A percentile compares a stretch with the other conserved stretches of the same genome.
Conservation (phyloP, 169 alveolate genomes). For the Plasmodium blacklocki region DNA sequence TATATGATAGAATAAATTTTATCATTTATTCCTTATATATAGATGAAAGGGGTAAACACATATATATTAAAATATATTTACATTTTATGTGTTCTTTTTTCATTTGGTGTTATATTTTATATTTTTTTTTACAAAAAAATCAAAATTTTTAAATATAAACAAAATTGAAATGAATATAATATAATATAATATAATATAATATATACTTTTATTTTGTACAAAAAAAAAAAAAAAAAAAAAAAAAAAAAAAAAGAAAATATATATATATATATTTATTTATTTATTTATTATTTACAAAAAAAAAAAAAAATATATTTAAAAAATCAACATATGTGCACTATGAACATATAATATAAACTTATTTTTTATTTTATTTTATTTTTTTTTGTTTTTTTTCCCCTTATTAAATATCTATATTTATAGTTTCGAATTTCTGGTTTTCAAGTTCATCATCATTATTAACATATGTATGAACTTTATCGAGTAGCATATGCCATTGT, state of each 20-base stretch:
- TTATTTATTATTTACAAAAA: neutral
- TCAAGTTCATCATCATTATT: conserved; percentile 8
- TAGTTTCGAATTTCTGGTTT: conserved; percentile 48
- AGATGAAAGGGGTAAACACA: neutral
- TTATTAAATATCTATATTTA: conserved; percentile 30
- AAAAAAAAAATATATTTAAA: too few species aligned
- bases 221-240: too few species aligned
- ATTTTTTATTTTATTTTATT: neutral
- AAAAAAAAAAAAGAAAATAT: too few species aligned
- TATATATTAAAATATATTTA: neutral
- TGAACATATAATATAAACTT: too few species aligned
- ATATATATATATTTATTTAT: neutral
- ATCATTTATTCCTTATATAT: neutral
- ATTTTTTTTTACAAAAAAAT: neutral
- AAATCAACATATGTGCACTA: too few species aligned
- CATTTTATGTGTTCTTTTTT: neutral
- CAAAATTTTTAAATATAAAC: too few species aligned
- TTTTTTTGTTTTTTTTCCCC: neutral
- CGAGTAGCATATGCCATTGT: conserved; percentile 37
- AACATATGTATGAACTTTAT: conserved; percentile 63
- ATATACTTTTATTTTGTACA: too few species aligned
- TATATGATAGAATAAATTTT: conserved; percentile 9
- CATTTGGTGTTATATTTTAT: neutral
- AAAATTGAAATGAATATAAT: too few species aligned
- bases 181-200: too few species aligned